Conservation (phyloP, 371 early-diverging fungal species). For the Rhizomucor miehei region DNA sequence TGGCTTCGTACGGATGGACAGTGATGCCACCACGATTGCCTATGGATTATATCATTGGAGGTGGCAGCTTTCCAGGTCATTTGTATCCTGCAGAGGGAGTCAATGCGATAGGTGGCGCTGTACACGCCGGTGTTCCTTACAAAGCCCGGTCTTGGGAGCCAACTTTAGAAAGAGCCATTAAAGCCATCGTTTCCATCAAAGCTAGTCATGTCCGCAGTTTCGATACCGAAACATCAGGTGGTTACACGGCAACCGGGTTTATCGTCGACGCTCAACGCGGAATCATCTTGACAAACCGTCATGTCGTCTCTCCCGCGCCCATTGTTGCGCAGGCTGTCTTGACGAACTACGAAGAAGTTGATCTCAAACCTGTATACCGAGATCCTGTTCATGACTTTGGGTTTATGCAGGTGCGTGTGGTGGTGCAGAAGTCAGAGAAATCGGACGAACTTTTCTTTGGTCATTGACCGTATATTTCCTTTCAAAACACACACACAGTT, state of each 20-base stretch:
- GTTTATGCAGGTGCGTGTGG: constrained; percentile 60
- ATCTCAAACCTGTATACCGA: constrained; percentile 73
- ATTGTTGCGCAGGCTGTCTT: constrained; percentile 79
- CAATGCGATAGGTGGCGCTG: background rate
- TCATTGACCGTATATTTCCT: background rate
- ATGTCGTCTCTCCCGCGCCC: constrained; percentile 86
- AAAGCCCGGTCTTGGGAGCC: constrained; percentile 64
- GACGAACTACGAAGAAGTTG: constrained; percentile 87
- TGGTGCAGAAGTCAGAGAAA: no score
- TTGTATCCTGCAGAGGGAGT: background rate
- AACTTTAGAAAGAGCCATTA: constrained; percentile 72
- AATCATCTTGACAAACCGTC: constrained; percentile 84
- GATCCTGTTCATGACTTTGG: constrained; percentile 92
- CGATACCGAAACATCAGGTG: constrained; percentile 84
- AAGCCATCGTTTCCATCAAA: constrained; percentile 80
- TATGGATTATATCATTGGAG: constrained; percentile 18
- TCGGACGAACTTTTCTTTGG: no score
- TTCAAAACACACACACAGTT: constrained; percentile 44
- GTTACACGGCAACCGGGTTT: constrained; percentile 84
- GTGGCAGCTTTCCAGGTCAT: background rate
- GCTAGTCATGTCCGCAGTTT: constrained; percentile 84
- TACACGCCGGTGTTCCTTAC: constrained; percentile 31
- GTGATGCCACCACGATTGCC: constrained; percentile 27
- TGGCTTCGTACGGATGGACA: constrained; percentile 32
- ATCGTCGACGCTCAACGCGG: constrained; percentile 84